phyloP scores from a whole-genome alignment of 2,329 filamentous ascomycete genomes.

The Colletotrichum sp. region DNA sequence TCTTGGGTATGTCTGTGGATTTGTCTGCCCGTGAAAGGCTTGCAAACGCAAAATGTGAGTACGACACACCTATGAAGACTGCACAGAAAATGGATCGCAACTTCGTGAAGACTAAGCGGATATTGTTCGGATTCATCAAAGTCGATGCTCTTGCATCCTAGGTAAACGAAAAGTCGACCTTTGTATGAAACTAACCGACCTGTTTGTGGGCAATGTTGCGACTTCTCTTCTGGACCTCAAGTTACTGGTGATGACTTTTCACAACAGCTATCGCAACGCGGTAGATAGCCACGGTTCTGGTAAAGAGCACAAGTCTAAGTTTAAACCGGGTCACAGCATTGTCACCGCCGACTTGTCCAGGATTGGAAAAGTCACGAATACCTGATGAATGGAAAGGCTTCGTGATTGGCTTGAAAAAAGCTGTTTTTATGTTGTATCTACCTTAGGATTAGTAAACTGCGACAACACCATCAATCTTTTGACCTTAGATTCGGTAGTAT shows the following conservation, averaged over 20 bases:
- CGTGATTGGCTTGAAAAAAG: fast-evolving
- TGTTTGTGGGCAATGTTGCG: neutral
- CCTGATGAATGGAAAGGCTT: neutral
- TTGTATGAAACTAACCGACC: neutral
- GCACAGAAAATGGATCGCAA: neutral
- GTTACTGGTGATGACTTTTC: neutral
- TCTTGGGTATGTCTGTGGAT: neutral
- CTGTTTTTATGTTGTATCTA: neutral
- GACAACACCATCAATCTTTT: neutral
- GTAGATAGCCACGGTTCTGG: neutral
- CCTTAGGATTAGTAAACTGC: neutral
- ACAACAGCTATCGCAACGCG: neutral
- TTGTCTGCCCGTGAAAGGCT: neutral
- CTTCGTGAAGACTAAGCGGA: neutral
- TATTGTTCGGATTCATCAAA: neutral
- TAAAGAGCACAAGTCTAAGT: neutral
- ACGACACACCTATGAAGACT: neutral
- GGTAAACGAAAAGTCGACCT: neutral
- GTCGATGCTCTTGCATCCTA: neutral
- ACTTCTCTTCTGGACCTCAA: neutral
- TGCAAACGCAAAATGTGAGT: neutral
- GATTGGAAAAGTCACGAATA: neutral
- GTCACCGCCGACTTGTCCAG: neutral
- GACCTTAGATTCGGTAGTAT: neutral
- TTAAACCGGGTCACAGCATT: neutral